phyloP scores from a whole-genome alignment of 2,329 filamentous ascomycete genomes.

The Aspergillus neotritici region DNA sequence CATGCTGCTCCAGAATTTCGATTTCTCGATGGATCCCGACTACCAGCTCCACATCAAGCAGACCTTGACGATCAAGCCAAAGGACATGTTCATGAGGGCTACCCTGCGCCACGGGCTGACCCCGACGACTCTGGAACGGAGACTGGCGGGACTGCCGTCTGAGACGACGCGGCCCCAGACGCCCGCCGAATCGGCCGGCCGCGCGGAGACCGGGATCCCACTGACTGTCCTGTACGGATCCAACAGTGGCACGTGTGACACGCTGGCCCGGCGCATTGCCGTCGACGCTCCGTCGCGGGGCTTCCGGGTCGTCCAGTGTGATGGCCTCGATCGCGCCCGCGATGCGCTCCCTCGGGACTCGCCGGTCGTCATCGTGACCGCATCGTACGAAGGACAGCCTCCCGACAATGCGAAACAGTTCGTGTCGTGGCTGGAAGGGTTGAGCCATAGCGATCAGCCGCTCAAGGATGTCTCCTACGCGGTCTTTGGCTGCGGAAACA shows the following conservation, averaged over 20 bases:
- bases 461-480: slow-evolving; percentile 57
- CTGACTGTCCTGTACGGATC: slow-evolving; percentile 66
- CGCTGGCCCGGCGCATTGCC: slow-evolving; percentile 59
- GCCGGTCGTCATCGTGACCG: slow-evolving; percentile 61
- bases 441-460: slow-evolving; percentile 41
- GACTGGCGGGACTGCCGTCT: slow-evolving; percentile 2
- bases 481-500: slow-evolving; percentile 64
- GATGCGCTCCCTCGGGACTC: slow-evolving; percentile 54
- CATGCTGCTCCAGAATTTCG: slow-evolving; percentile 65
- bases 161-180: slow-evolving; percentile 8
- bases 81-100: slow-evolving; percentile 58
- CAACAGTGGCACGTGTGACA: slow-evolving; percentile 69
- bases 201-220: slow-evolving; percentile 16
- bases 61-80: slow-evolving; percentile 39
- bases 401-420: slow-evolving; percentile 67
- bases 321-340: slow-evolving; percentile 61
- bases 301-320: slow-evolving; percentile 46
- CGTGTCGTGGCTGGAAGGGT: slow-evolving; percentile 56
- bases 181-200: not conserved
- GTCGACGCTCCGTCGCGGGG: slow-evolving; percentile 31
- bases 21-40: slow-evolving; percentile 55
- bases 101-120: slow-evolving; percentile 42
- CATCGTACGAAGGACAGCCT: slow-evolving; percentile 68
- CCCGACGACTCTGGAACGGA: slow-evolving; percentile 8
- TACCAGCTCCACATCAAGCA: slow-evolving; percentile 35